A percentile compares a stretch with the other conserved stretches of the same genome.
Conservation (phyloP, 164 flowering plant genomes). For the Houttuynia cordata region DNA sequence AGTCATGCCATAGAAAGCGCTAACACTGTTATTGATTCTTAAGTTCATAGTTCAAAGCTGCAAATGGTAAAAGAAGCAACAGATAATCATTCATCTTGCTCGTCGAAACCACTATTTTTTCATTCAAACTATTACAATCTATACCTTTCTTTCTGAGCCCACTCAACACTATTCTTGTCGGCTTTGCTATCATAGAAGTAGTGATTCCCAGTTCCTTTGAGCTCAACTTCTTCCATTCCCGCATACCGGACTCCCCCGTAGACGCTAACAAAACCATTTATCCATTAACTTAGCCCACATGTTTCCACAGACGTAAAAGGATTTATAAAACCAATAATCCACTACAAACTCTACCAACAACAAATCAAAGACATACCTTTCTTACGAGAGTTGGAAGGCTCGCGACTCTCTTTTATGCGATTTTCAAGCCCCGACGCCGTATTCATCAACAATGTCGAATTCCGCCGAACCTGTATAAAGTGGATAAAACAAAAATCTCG, state of each 20-base stretch:
- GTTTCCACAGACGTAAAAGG: neutral
- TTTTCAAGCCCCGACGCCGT: conserved; percentile 17
- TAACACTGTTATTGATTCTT: too few relatives aligned
- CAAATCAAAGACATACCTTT: neutral
- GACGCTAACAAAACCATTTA: neutral
- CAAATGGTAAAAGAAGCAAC: neutral
- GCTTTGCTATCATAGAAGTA: conserved; percentile 39
- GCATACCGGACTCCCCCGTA: conserved; percentile 10
- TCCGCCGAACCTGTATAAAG: conserved; percentile 19
- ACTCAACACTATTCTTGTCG: conserved; percentile 55
- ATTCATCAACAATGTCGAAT: conserved; percentile 21
- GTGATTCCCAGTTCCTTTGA: conserved; percentile 68
- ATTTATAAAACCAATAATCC: neutral
- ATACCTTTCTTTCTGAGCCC: conserved; percentile 53
- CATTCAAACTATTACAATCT: too few relatives aligned
- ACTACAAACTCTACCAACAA: neutral
- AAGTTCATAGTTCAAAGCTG: too few relatives aligned
- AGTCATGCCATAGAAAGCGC: neutral
- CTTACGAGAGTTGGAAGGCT: neutral
- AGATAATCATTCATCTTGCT: neutral
- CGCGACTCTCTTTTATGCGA: neutral
- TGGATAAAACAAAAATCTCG: neutral
- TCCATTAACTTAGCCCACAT: neutral
- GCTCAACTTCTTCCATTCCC: conserved; percentile 52
- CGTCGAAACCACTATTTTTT: too few relatives aligned